Evolutionary conservation across 73 alveolate species (phyloP).

Genomic region (Tetrahymena thermophila): DNA sequence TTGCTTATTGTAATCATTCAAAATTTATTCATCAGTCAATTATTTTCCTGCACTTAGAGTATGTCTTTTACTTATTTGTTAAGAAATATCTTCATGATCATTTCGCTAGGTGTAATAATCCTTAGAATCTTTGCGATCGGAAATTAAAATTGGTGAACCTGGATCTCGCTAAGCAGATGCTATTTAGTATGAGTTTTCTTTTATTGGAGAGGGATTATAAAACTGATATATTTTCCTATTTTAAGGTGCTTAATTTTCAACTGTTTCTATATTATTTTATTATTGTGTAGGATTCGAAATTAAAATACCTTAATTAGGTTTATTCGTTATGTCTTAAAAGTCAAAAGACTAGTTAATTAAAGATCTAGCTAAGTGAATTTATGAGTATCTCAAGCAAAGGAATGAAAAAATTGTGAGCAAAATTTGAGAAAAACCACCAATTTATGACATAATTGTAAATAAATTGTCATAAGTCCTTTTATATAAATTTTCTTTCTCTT

Average conservation of each 20-base stretch:
- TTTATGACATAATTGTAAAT: background rate
- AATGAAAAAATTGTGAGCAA: background rate
- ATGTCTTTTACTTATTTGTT: too few relatives aligned
- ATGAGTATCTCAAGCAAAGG: background rate
- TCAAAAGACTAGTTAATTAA: background rate
- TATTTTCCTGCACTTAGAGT: background rate
- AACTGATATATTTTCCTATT: too few relatives aligned
- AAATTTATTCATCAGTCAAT: background rate
- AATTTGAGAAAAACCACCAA: background rate
- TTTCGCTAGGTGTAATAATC: too few relatives aligned
- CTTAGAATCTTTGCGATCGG: background rate
- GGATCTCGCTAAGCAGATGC: too few relatives aligned
- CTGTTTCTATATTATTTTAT: too few relatives aligned
- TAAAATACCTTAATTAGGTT: background rate
- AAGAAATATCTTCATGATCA: background rate
- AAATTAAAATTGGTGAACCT: background rate
- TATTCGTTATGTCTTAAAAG: background rate
- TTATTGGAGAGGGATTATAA: background rate
- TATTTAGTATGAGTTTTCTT: background rate
- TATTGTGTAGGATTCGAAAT: background rate
- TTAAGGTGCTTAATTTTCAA: too few relatives aligned
- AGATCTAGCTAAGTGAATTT: background rate
- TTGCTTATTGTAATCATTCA: background rate
- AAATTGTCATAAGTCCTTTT: background rate
- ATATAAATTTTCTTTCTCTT: background rate